phyloP scores from a whole-genome alignment of 176 grass and related monocot species.

The Urochloa ruziziensis region DNA sequence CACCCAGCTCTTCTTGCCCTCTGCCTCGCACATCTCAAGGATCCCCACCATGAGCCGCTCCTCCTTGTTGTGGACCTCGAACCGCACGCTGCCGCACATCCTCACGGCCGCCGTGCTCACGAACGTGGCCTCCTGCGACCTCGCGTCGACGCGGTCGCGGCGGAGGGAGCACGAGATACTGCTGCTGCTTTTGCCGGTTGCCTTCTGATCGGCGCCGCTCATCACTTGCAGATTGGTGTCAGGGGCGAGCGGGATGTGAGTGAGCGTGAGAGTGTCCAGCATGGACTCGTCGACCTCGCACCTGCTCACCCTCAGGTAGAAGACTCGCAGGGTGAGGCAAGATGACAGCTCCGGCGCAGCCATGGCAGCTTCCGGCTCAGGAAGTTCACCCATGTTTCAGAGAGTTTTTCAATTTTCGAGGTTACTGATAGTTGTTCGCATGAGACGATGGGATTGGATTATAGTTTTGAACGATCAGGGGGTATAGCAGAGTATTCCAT shows the following conservation, averaged over 20 bases:
- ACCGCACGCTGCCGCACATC: conserved; percentile 67
- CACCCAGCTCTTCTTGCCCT: conserved; percentile 34
- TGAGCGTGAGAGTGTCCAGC: conserved; percentile 45
- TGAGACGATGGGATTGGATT: background rate
- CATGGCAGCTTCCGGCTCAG: conserved; percentile 2
- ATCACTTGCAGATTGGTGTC: conserved; percentile 51
- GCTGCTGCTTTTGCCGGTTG: background rate
- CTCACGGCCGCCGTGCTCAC: conserved; percentile 56
- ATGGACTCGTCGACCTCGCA: conserved; percentile 59
- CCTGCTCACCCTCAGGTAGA: conserved; percentile 76
- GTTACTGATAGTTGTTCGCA: background rate
- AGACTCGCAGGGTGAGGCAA: conserved; percentile 63
- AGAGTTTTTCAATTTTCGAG: background rate
- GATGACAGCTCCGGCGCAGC: conserved; percentile 27
- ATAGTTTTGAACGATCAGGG: background rate
- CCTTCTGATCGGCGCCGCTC: conserved; percentile 11
- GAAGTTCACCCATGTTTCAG: conserved; percentile 37
- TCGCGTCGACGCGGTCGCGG: conserved; percentile 39
- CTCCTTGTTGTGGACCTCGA: conserved; percentile 52
- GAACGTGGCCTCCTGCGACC: conserved; percentile 55
- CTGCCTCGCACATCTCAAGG: conserved; percentile 46
- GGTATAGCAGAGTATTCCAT: conserved; percentile 15
- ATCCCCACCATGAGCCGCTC: conserved; percentile 59
- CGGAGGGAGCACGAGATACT: conserved; percentile 47
- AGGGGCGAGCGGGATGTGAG: conserved; percentile 58